A percentile compares a stretch with the other conserved stretches of the same genome.
phyloP scores from a whole-genome alignment of 371 early-diverging fungal species.

The Zancudomyces culisetae region DNA sequence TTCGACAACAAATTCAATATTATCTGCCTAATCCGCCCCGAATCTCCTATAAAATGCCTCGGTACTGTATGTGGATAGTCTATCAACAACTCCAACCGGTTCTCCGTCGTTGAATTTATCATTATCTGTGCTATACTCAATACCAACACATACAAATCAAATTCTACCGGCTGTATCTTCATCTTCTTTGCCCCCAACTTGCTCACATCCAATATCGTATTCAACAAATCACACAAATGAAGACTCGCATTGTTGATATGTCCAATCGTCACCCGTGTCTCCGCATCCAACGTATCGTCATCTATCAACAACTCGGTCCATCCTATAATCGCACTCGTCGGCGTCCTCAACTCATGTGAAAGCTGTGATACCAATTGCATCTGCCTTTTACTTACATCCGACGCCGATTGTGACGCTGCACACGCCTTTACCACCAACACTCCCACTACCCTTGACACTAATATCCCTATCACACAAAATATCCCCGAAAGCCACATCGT shows the following conservation, averaged over 20 bases:
- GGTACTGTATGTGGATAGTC: constrained; percentile 19
- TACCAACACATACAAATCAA: constrained; percentile 22
- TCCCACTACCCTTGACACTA: background rate
- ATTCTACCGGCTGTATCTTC: constrained; percentile 17
- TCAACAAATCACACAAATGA: constrained; percentile 20
- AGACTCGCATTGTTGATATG: constrained; percentile 22
- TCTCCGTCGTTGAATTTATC: constrained; percentile 21
- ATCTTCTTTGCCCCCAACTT: constrained; percentile 21
- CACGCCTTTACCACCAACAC: background rate
- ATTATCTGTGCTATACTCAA: constrained; percentile 23
- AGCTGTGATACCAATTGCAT: constrained; percentile 5
- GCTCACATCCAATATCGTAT: constrained; percentile 24
- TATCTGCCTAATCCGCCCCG: constrained; percentile 21
- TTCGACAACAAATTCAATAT: constrained; percentile 22
- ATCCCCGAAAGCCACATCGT: background rate
- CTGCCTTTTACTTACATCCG: background rate
- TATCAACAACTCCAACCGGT: constrained; percentile 20
- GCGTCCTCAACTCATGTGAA: constrained; percentile 10
- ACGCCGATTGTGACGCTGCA: background rate
- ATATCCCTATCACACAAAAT: background rate
- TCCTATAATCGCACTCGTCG: constrained; percentile 22
- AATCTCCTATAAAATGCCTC: constrained; percentile 17
- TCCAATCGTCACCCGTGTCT: constrained; percentile 15
- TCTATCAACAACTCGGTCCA: constrained; percentile 26
- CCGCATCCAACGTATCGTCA: constrained; percentile 16